Conservation (phyloP, 257 asterid genomes). For the Eucommia ulmoides region DNA sequence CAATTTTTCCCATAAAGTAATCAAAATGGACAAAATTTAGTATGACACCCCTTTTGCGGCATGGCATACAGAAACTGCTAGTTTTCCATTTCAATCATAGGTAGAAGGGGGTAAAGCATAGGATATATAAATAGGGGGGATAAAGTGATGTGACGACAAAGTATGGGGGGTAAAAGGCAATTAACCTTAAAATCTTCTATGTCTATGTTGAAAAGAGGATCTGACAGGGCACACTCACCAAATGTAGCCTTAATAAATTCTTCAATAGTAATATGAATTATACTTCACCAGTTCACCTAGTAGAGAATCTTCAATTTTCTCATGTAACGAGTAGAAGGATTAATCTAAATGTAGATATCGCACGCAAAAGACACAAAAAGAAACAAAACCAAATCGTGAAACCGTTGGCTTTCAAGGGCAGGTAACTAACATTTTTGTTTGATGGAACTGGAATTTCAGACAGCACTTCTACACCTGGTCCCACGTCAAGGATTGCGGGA, state of each 20-base stretch:
- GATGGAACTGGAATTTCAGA: conserved; percentile 58
- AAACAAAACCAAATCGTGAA: conserved; percentile 6
- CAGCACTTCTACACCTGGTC: conserved; percentile 76
- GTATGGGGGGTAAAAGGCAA: no score
- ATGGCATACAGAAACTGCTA: no score
- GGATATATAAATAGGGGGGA: no score
- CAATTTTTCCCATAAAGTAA: no score
- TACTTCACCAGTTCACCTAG: background rate
- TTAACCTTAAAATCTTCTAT: no score
- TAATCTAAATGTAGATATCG: background rate
- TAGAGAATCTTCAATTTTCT: background rate
- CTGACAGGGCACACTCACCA: background rate
- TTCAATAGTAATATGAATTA: background rate
- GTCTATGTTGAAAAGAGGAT: no score
- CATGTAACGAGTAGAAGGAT: background rate
- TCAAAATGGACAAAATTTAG: no score
- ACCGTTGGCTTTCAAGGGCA: conserved; percentile 34
- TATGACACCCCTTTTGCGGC: no score
- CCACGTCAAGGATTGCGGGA: conserved; percentile 86
- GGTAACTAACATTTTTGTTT: conserved; percentile 20
- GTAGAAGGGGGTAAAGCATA: no score
- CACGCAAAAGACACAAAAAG: background rate
- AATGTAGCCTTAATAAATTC: background rate
- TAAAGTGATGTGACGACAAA: no score
- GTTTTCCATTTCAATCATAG: no score